Evolutionary conservation across 805 yeast genomes (phyloP).

Genomic region (Wickerhamiella kazuoi): DNA sequence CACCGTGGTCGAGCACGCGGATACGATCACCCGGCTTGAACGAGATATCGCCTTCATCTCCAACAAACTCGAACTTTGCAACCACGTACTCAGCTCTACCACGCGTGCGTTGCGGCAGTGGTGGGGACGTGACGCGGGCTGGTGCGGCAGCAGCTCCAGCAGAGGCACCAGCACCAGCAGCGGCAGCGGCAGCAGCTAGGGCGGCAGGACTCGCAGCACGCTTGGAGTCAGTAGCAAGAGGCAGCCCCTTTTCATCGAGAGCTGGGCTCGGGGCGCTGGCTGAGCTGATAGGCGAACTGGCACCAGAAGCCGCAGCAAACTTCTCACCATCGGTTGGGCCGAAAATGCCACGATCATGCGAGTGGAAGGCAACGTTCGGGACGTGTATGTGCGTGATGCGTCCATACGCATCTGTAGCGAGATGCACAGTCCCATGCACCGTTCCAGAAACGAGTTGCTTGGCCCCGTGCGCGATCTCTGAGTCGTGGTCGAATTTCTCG

Average conservation of each 20-base stretch:
- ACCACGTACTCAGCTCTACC: constrained; percentile 6
- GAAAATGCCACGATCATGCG: background rate
- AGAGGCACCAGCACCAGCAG: background rate
- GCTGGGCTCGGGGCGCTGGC: background rate
- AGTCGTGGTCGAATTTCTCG: background rate
- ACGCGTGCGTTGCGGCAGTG: background rate
- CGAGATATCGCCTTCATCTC: constrained; percentile 78
- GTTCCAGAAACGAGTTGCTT: background rate
- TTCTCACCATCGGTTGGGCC: background rate
- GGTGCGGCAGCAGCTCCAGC: background rate
- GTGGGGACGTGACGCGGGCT: background rate
- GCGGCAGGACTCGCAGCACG: background rate
- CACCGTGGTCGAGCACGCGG: constrained; percentile 67
- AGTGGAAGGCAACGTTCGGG: background rate
- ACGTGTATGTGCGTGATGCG: background rate
- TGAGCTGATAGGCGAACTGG: background rate
- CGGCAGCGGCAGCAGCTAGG: background rate
- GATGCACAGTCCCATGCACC: background rate
- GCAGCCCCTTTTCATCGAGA: background rate
- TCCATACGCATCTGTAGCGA: background rate
- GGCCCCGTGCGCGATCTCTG: background rate
- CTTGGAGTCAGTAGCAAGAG: background rate
- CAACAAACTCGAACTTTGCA: constrained; percentile 68
- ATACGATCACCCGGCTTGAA: constrained; percentile 75
- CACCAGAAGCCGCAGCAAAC: background rate